Conservation (phyloP, 192 early-diverging fungal species). For the Physocladia obscura region DNA sequence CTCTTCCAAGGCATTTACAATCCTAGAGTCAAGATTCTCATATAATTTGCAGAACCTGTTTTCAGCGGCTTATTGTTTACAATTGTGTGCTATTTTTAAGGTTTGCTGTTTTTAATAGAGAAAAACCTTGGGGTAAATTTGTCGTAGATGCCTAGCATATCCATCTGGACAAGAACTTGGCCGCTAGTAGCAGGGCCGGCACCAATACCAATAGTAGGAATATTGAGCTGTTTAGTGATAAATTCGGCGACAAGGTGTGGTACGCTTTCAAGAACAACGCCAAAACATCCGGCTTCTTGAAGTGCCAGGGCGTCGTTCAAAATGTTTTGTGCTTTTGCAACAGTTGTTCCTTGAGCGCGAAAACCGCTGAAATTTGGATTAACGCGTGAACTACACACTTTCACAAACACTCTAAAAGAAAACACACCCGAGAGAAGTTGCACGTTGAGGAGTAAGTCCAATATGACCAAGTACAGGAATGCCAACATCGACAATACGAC, state of each 20-base stretch:
- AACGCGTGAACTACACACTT: background rate
- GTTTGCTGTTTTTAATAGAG: too few relatives aligned
- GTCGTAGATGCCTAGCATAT: conserved; percentile 91
- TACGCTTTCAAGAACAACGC: conserved; percentile 88
- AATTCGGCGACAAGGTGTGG: conserved; percentile 85
- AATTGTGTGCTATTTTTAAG: too few relatives aligned
- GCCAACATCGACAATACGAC: conserved; percentile 78
- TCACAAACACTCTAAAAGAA: background rate
- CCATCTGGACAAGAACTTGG: conserved; percentile 90
- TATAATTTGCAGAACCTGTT: conserved; percentile 90
- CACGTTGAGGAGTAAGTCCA: conserved; percentile 92
- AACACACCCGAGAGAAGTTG: conserved; percentile 66
- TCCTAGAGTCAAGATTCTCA: conserved; percentile 71
- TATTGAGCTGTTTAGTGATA: conserved; percentile 71
- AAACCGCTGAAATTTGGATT: conserved; percentile 8
- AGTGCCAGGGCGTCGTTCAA: conserved; percentile 86
- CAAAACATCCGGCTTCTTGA: conserved; percentile 88
- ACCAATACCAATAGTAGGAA: conserved; percentile 98
- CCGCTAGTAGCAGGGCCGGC: conserved; percentile 85
- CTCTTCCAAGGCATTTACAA: conserved; percentile 67
- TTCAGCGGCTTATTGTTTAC: too few relatives aligned
- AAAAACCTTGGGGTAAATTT: conserved; percentile 81
- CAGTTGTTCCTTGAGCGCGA: conserved; percentile 17
- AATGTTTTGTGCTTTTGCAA: conserved; percentile 64
- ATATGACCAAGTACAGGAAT: conserved; percentile 95